Evolutionary conservation across 2,329 filamentous ascomycete species (phyloP).

Genomic region (Anthostomella pinea): DNA sequence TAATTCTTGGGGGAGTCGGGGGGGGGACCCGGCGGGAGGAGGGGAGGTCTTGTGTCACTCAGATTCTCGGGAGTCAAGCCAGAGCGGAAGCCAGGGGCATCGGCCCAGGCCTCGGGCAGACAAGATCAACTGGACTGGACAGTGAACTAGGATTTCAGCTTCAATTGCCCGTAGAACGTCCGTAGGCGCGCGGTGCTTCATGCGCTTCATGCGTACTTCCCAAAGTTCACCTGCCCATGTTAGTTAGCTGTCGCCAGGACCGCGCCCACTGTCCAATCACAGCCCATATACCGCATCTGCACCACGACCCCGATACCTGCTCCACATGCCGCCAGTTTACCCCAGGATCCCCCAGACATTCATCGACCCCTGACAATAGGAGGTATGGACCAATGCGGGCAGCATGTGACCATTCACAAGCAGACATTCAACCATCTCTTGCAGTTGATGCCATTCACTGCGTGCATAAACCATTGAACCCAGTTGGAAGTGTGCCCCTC

Average conservation of each 20-base stretch:
- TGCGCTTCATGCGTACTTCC: conserved; percentile 4
- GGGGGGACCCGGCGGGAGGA: too few species aligned
- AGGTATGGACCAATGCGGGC: too few species aligned
- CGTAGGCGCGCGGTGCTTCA: conserved; percentile 6
- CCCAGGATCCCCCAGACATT: too few species aligned
- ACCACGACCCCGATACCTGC: neutral
- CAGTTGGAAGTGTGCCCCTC: too few species aligned
- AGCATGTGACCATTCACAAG: too few species aligned
- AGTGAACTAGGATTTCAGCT: conserved; percentile 1
- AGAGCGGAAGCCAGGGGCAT: conserved; percentile 9
- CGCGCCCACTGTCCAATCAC: conserved; percentile 3
- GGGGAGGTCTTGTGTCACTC: conserved; percentile 7
- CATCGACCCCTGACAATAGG: too few species aligned
- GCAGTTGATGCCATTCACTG: too few species aligned
- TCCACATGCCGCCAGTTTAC: neutral
- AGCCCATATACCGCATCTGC: neutral
- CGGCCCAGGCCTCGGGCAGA: too few species aligned
- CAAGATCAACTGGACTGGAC: conserved; percentile 10
- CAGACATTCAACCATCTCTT: too few species aligned
- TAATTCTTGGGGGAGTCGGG: too few species aligned
- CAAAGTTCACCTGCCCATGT: conserved; percentile 9
- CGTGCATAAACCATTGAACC: too few species aligned
- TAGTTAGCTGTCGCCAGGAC: conserved; percentile 4
- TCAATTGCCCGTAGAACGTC: conserved; percentile 17
- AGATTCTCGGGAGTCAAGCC: conserved; percentile 13